phyloP scores from a whole-genome alignment of 345 rosid genomes.

The Cardamine resedifolia region DNA sequence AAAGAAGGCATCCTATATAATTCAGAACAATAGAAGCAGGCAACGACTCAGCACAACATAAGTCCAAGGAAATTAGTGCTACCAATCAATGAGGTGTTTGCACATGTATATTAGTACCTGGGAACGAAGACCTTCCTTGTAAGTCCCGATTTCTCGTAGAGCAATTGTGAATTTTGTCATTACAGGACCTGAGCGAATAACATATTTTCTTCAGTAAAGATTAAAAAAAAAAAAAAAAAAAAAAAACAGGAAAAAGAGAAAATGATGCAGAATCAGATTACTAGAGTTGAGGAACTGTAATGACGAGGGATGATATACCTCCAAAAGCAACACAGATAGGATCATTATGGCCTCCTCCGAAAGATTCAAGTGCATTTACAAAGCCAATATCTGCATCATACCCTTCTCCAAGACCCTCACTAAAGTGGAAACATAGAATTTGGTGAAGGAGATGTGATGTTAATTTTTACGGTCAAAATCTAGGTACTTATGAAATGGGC shows the following conservation, averaged over 20 bases:
- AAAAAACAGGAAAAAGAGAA: too few relatives aligned
- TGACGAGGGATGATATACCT: conserved; percentile 41
- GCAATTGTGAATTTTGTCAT: conserved; percentile 73
- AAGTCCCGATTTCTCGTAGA: conserved; percentile 69
- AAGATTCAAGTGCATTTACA: conserved; percentile 67
- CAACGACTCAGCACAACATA: not conserved
- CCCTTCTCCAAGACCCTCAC: conserved; percentile 73
- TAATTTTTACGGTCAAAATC: too few relatives aligned
- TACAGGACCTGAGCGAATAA: conserved; percentile 52
- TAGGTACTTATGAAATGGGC: not conserved
- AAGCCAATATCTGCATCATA: conserved; percentile 65
- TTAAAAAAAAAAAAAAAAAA: too few relatives aligned
- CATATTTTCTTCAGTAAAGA: not conserved
- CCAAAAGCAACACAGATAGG: conserved; percentile 74
- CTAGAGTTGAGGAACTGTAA: not conserved
- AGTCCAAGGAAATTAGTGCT: not conserved
- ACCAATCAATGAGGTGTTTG: not conserved
- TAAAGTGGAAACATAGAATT: not conserved
- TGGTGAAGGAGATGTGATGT: not conserved
- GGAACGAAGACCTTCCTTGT: conserved; percentile 80
- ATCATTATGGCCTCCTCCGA: conserved; percentile 74
- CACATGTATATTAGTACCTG: conserved; percentile 44
- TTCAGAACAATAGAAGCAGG: not conserved
- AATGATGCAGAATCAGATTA: not conserved
- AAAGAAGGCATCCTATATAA: not conserved